Percentiles rank a stretch among this genome's conserved stretches.
Evolutionary conservation across 108 stramenopile species (phyloP).

Genomic region (Chaetoceros tenuissimus): DNA sequence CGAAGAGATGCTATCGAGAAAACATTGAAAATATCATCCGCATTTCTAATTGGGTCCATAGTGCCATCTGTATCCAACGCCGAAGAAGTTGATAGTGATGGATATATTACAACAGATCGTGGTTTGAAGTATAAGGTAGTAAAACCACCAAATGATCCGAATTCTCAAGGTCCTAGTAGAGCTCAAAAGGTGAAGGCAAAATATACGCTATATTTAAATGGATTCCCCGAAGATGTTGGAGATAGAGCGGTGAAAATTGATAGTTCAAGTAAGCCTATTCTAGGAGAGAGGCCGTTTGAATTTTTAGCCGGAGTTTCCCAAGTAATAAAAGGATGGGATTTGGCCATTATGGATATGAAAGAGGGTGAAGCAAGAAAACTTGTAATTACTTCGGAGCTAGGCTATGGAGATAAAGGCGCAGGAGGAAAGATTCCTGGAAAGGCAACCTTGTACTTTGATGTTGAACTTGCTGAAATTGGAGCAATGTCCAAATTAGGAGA

Average conservation of each 20-base stretch:
- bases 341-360: slow-evolving; percentile 51
- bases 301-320: slow-evolving; percentile 38
- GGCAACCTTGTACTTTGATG: slow-evolving; percentile 55
- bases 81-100: slow-evolving; percentile 4
- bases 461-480: slow-evolving; percentile 39
- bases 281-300: slow-evolving; percentile 30
- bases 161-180: slow-evolving; percentile 17
- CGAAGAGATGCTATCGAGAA: no score
- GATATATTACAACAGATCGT: slow-evolving; percentile 11
- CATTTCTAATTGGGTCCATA: no score
- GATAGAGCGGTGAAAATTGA: slow-evolving; percentile 24
- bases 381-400: slow-evolving; percentile 56
- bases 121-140: slow-evolving; percentile 38
- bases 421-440: slow-evolving; percentile 47
- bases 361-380: slow-evolving; percentile 43
- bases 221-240: slow-evolving; percentile 31
- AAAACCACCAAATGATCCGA: slow-evolving; percentile 11
- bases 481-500: slow-evolving; percentile 19
- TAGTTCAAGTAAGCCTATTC: slow-evolving; percentile 15
- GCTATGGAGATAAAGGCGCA: slow-evolving; percentile 56
- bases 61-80: no score
- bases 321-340: slow-evolving; percentile 75
- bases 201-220: slow-evolving; percentile 33
- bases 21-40: no score
- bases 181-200: slow-evolving; percentile 36